Percentiles rank a stretch among this genome's conserved stretches.
These are phyloP conservation scores for Pyrenophora tritici-repentis DNA, from an alignment of 2,329 filamentous ascomycete genomes.

Conservation along the genomic window DNA sequence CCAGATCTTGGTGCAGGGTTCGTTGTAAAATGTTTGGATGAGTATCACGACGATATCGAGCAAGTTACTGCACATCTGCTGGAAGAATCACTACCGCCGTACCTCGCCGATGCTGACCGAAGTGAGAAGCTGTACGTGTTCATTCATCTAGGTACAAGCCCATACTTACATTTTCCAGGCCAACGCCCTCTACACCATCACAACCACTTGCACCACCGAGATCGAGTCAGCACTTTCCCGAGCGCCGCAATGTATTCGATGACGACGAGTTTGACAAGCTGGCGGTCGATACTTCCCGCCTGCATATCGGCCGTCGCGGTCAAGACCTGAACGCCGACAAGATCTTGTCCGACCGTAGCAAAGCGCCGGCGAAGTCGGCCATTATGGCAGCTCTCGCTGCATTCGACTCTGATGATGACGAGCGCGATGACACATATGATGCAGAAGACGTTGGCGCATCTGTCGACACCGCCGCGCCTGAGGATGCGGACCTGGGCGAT, in stretches of 20 bases:
- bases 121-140: constrained; percentile 62
- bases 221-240: constrained; percentile 61
- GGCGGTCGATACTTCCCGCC: constrained; percentile 65
- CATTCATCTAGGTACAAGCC: not conserved
- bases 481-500: constrained; percentile 61
- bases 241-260: constrained; percentile 76
- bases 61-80: constrained; percentile 80
- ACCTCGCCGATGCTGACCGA: constrained; percentile 68
- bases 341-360: constrained; percentile 67
- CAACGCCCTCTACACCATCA: constrained; percentile 13
- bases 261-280: constrained; percentile 74
- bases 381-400: constrained; percentile 85
- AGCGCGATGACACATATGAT: constrained; percentile 96
- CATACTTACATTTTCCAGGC: constrained; percentile 27
- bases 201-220: constrained; percentile 59
- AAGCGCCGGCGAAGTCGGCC: constrained; percentile 76
- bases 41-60: constrained; percentile 78
- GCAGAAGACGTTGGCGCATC: constrained; percentile 88
- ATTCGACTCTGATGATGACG: constrained; percentile 94
- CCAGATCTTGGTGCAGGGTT: constrained; percentile 85
- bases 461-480: constrained; percentile 66
- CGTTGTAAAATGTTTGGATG: constrained; percentile 75
- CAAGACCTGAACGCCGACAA: constrained; percentile 70
- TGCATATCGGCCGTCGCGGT: constrained; percentile 79
- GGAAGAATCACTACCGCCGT: constrained; percentile 72